Evolutionary conservation across 306 rosid genomes (phyloP).

Genomic region (Luffa acutangula): DNA sequence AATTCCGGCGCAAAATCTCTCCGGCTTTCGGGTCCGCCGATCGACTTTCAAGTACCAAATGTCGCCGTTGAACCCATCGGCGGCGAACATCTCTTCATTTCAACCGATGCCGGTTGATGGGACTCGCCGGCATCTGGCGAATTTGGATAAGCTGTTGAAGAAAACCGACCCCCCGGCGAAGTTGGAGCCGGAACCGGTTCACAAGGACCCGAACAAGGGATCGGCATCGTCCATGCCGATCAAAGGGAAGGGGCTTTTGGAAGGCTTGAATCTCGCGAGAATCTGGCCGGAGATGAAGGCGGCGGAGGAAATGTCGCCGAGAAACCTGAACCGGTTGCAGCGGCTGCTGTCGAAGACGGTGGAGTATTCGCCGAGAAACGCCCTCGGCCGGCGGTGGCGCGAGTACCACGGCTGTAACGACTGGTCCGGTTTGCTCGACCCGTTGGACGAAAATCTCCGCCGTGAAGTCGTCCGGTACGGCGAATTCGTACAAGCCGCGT

Average conservation of each 20-base stretch:
- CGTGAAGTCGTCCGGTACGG: conserved; percentile 85
- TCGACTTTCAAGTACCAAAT: conserved; percentile 36
- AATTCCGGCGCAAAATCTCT: conserved; percentile 31
- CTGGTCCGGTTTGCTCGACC: conserved; percentile 82
- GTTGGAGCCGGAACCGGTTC: conserved; percentile 7
- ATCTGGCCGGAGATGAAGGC: conserved; percentile 60
- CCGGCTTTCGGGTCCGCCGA: conserved; percentile 32
- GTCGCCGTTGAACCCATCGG: conserved; percentile 51
- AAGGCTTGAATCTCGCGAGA: conserved; percentile 38
- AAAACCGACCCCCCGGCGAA: conserved; percentile 16
- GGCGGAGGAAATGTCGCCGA: conserved; percentile 77
- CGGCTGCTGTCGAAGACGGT: conserved; percentile 49
- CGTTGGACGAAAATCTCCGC: conserved; percentile 85
- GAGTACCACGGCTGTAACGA: conserved; percentile 71
- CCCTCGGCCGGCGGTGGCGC: conserved; percentile 47
- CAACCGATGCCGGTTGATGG: conserved; percentile 22
- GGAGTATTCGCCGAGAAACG: conserved; percentile 72
- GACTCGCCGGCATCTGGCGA: conserved; percentile 49
- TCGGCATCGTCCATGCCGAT: conserved; percentile 9
- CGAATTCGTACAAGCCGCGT: conserved; percentile 81
- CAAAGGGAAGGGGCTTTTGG: conserved; percentile 32
- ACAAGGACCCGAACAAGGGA: neutral
- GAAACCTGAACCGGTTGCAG: conserved; percentile 48
- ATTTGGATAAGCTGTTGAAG: conserved; percentile 65
- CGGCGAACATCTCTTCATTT: conserved; percentile 10